A percentile compares a stretch with the other conserved stretches of the same genome.
These are phyloP conservation scores for Trichosanthes truncata DNA, from an alignment of 306 rosid genomes.

Conservation along the genomic window DNA sequence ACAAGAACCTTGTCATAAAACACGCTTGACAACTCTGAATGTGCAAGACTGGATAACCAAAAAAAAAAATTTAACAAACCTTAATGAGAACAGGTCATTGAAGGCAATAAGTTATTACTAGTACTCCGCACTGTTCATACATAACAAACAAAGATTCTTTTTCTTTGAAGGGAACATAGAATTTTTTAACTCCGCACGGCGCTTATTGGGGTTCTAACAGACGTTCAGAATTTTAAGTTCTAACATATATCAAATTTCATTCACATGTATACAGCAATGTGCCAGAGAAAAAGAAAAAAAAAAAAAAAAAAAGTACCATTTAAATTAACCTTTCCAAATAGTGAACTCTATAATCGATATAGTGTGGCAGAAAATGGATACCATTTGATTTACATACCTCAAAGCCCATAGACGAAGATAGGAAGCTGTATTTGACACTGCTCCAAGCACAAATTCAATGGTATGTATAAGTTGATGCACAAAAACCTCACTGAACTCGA, in stretches of 20 bases:
- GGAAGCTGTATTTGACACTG: slow-evolving; percentile 96
- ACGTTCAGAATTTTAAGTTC: neutral
- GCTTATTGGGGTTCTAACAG: neutral
- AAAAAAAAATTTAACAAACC: slow-evolving; percentile 2
- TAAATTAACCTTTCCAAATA: neutral
- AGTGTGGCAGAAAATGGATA: neutral
- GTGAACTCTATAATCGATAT: neutral
- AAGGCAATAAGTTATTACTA: neutral
- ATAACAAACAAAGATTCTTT: neutral
- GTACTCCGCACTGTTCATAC: neutral
- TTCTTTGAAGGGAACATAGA: neutral
- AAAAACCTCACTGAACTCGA: slow-evolving; percentile 80
- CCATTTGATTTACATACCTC: slow-evolving; percentile 38
- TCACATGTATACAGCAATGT: neutral
- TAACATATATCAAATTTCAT: neutral
- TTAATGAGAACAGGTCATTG: neutral
- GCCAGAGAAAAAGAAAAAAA: neutral
- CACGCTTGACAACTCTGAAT: slow-evolving; percentile 84
- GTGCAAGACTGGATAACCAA: slow-evolving; percentile 64
- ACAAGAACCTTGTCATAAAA: slow-evolving; percentile 81
- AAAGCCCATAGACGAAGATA: slow-evolving; percentile 98
- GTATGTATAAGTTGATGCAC: slow-evolving; percentile 97
- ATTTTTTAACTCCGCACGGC: neutral
- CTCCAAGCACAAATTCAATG: slow-evolving; percentile 92
- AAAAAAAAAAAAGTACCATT: neutral